These are phyloP conservation scores for Yamadazyma kitorensis DNA, from an alignment of 805 yeast genomes.

Conservation along the genomic window DNA sequence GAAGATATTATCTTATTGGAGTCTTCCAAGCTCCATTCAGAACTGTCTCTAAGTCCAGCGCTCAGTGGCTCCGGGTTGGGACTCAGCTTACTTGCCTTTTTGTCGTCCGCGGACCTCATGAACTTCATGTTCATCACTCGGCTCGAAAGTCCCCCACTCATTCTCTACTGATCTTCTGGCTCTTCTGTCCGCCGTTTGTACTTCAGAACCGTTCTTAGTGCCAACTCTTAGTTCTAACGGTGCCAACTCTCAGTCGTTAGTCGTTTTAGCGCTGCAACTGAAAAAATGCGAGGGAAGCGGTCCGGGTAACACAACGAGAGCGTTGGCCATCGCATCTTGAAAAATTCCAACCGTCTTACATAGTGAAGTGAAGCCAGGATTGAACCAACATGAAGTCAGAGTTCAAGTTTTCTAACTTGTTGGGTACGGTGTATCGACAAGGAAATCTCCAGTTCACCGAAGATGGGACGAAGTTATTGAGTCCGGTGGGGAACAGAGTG, in stretches of 20 bases:
- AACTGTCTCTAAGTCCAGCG: constrained; percentile 47
- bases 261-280: neutral
- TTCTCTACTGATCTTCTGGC: too few relatives aligned
- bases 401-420: constrained; percentile 78
- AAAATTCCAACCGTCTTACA: constrained; percentile 2
- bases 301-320: constrained; percentile 9
- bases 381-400: constrained; percentile 91
- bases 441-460: constrained; percentile 86
- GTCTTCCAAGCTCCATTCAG: constrained; percentile 51
- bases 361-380: neutral
- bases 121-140: constrained; percentile 83
- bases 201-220: too few relatives aligned
- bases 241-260: too few relatives aligned
- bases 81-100: constrained; percentile 8
- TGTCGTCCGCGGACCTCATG: constrained; percentile 42
- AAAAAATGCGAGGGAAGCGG: neutral
- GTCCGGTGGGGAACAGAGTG: constrained; percentile 95
- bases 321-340: constrained; percentile 9
- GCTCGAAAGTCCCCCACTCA: constrained; percentile 49
- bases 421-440: constrained; percentile 92
- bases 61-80: constrained; percentile 20
- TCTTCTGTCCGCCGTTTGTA: too few relatives aligned
- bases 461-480: constrained; percentile 78
- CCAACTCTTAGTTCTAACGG: too few relatives aligned
- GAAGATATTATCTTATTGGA: constrained; percentile 23